Evolutionary conservation across 2,329 filamentous ascomycete species (phyloP).

Genomic region (Endothia cerciana): DNA sequence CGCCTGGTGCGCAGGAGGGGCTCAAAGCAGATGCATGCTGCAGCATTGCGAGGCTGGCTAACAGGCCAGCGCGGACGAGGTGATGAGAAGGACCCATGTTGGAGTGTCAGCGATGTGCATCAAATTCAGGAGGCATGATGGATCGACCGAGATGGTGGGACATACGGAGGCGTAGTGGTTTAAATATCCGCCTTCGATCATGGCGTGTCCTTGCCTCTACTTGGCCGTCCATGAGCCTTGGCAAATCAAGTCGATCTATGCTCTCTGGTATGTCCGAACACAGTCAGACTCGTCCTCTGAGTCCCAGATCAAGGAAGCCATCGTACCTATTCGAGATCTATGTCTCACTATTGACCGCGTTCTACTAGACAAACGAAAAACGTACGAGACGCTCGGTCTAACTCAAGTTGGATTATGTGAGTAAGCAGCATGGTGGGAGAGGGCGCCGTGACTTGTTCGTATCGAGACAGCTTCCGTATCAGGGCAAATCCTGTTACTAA

Average conservation of each 20-base stretch:
- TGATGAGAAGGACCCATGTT: background rate
- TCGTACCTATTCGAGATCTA: background rate
- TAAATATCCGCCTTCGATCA: no score
- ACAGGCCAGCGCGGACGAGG: background rate
- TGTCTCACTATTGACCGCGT: background rate
- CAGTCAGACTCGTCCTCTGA: background rate
- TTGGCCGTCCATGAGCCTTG: background rate
- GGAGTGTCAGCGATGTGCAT: background rate
- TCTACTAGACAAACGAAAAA: background rate
- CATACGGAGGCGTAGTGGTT: background rate
- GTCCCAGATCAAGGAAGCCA: background rate
- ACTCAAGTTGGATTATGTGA: background rate
- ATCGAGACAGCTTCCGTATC: background rate
- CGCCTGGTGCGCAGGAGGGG: conserved; percentile 33
- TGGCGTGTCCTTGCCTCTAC: no score
- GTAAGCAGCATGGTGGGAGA: background rate
- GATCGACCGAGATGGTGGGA: background rate
- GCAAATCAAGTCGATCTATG: background rate
- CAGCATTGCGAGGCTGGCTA: background rate
- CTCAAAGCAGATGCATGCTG: conserved; percentile 25
- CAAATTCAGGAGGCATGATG: background rate
- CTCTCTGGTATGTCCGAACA: background rate
- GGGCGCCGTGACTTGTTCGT: background rate
- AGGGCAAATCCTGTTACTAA: background rate
- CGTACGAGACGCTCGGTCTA: background rate